Conservation (phyloP, 1,139 yeast genomes). For the Saccharomyces hybrid region DNA sequence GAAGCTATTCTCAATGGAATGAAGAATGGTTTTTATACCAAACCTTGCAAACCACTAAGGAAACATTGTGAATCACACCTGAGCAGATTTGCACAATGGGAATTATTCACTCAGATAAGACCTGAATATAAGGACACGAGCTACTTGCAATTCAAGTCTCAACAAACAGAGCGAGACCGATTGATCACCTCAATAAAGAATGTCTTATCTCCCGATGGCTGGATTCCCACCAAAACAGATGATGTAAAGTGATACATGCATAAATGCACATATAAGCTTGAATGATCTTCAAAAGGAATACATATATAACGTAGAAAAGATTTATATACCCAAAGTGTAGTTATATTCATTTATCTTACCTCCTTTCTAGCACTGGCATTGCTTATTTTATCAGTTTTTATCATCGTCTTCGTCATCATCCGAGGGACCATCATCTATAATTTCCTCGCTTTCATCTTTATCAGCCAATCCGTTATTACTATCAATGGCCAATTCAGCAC, state of each 20-base stretch:
- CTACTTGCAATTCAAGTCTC: slow-evolving; percentile 25
- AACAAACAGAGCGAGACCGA: slow-evolving; percentile 14
- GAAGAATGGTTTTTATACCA: slow-evolving; percentile 43
- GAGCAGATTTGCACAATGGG: slow-evolving; percentile 21
- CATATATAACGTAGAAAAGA: neutral
- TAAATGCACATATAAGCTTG: neutral
- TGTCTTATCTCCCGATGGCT: slow-evolving; percentile 24
- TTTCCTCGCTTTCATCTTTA: slow-evolving; percentile 26
- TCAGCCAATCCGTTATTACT: slow-evolving; percentile 18
- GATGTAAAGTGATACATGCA: slow-evolving; percentile 9
- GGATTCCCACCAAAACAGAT: slow-evolving; percentile 26
- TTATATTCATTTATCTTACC: neutral
- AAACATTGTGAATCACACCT: slow-evolving; percentile 37
- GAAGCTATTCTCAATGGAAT: slow-evolving; percentile 50
- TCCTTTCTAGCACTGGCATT: neutral
- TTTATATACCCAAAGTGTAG: neutral
- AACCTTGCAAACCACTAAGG: slow-evolving; percentile 38
- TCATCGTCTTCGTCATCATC: slow-evolving; percentile 27
- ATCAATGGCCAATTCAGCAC: slow-evolving; percentile 68
- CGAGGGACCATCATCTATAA: slow-evolving; percentile 26
- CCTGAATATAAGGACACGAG: slow-evolving; percentile 6
- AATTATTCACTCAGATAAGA: slow-evolving; percentile 10
- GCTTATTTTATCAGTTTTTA: slow-evolving; percentile 1
- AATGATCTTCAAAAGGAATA: neutral
- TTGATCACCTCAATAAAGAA: slow-evolving; percentile 10